These are phyloP conservation scores for Leccinellum rugosiceps DNA, from an alignment of 768 basidiomycete species.

Conservation along the genomic window DNA sequence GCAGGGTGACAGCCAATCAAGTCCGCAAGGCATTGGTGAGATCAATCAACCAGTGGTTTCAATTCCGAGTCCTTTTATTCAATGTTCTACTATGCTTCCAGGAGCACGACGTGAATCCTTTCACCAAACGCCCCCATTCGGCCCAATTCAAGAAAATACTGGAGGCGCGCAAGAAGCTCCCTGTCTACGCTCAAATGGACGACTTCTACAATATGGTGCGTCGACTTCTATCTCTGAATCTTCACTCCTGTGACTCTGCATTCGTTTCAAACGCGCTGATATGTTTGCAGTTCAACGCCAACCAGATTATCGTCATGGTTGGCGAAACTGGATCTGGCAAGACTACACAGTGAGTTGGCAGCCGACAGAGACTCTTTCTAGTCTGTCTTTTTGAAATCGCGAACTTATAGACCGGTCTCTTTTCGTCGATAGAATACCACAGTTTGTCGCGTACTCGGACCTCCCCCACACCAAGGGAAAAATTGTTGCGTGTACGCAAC, in stretches of 20 bases:
- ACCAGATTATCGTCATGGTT: conserved; percentile 88
- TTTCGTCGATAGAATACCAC: conserved; percentile 73
- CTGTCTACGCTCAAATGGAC: conserved; percentile 89
- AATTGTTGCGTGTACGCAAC: conserved; percentile 95
- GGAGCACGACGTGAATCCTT: conserved; percentile 84
- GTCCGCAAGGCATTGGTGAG: conserved; percentile 70
- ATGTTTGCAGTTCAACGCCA: conserved; percentile 21
- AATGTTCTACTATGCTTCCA: conserved; percentile 26
- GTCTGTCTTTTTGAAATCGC: conserved; percentile 18
- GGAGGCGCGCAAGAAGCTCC: conserved; percentile 79
- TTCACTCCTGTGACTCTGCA: background rate
- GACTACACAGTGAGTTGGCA: conserved; percentile 79
- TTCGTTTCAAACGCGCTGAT: background rate
- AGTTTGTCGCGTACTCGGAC: conserved; percentile 93
- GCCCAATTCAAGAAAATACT: conserved; percentile 84
- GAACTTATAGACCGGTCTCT: conserved; percentile 29
- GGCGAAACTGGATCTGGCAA: conserved; percentile 96
- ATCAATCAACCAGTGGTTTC: conserved; percentile 2
- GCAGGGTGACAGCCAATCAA: conserved; percentile 63
- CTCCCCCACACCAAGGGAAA: conserved; percentile 87
- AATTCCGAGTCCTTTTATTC: background rate
- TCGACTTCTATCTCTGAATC: conserved; percentile 11
- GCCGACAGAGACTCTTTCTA: conserved; percentile 16
- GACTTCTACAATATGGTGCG: conserved; percentile 88
- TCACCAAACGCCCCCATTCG: conserved; percentile 77